Evolutionary conservation across 345 rosid genomes (phyloP).

Genomic region (Eucalyptus cloeziana): DNA sequence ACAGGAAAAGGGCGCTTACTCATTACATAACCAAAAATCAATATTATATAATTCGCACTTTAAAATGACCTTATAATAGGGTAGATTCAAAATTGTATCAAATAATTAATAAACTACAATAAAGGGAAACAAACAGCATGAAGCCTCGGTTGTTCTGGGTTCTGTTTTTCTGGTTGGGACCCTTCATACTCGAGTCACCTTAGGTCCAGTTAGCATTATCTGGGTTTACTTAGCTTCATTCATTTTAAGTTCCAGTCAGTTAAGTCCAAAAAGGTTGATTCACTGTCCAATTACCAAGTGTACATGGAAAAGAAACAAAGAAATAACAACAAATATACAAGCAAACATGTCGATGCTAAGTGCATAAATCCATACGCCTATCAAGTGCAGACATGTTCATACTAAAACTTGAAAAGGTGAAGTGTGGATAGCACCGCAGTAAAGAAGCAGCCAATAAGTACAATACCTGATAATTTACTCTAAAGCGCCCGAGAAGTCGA

Average conservation of each 20-base stretch:
- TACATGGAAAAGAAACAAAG: not conserved
- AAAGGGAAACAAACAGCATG: not conserved
- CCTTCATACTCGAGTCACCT: not conserved
- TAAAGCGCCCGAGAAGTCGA: slow-evolving; percentile 97
- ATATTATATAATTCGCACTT: not conserved
- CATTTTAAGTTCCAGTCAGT: not conserved
- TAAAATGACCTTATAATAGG: not conserved
- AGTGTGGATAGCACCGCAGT: not conserved
- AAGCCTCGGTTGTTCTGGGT: not conserved
- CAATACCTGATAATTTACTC: slow-evolving; percentile 86
- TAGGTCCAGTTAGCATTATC: not conserved
- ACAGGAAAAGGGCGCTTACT: not conserved
- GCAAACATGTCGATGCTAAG: not conserved
- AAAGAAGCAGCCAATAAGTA: not conserved
- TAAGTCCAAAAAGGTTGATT: not conserved
- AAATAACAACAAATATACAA: not conserved
- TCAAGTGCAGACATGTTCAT: not conserved
- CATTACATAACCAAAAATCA: not conserved
- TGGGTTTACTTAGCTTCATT: not conserved
- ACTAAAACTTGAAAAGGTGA: not conserved
- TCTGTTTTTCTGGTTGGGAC: not conserved
- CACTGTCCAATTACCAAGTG: not conserved
- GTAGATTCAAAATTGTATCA: not conserved
- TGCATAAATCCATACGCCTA: not conserved
- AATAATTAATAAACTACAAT: not conserved